Evolutionary conservation across 83 land plant genomes (phyloP), one percentile per base, ranked within the genome.

Genomic region (Picea abies): DNA sequence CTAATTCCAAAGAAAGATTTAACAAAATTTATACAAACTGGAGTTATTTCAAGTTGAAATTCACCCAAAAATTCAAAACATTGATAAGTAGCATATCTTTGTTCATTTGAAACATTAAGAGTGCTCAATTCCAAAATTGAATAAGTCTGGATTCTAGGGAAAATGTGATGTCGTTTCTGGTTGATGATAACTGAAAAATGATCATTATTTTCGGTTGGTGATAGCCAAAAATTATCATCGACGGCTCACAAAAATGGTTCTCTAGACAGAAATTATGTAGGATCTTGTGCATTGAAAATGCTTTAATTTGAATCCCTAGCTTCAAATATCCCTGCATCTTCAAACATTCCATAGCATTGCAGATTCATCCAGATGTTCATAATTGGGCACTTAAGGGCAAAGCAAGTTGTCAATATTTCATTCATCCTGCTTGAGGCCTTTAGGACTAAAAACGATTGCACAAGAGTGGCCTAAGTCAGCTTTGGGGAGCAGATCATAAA

Each of bases 21-120:
- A 37, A 37, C 17, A 17, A 70, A 37, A 7, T 37, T 1, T 73
- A 73, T 44, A 47, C 60, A 56, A 56, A 56, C 12, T 56, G 60
- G 60, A 11, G 60, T 56, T 56, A 56, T 56, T 56, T 56, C 60
- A 56, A 56, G 60, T 56, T 56, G 15, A 56, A 56, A 56, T 56
- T 56, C 60, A 56, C 60, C 15, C 2, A 12, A 56, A 12, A 56
- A 56, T 12, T 56, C 60, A 72, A 72, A 47, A 73, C 3, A 44
- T 41, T 73, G 17, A 14, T 47, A 73, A 41, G 60, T 22, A 73
- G 56, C 47, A 37, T 37, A 44, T 9, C 5, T 41, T 52, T 19
- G 77, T 73, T 22, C 11, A 73, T 22, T 73, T 73, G 56, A 73
- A 73, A 73, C 77, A 44, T 44, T 41, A 9, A 47, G 16, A 22